Evolutionary conservation across 768 basidiomycete genomes (phyloP).

Genomic region (Auricularia sp.): DNA sequence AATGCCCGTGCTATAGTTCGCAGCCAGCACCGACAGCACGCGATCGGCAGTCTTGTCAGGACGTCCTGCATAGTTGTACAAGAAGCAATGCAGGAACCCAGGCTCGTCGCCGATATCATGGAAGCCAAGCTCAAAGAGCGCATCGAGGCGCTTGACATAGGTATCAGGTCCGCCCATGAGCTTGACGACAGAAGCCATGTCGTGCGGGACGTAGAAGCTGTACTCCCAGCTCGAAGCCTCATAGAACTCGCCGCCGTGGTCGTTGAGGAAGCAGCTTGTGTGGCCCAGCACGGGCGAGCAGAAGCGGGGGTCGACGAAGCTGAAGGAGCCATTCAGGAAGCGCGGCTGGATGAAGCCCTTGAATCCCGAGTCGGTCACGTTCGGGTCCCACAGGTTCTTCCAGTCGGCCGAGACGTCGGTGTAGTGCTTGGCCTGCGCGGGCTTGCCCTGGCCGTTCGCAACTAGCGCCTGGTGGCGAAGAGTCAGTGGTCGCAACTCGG

Average conservation of each 20-base stretch:
- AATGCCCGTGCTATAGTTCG: conserved; percentile 6
- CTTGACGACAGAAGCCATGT: conserved; percentile 10
- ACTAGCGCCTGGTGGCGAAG: conserved; percentile 3
- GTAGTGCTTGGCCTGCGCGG: conserved; percentile 4
- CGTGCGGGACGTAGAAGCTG: conserved; percentile 14
- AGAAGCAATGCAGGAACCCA: conserved; percentile 2
- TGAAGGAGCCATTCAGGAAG: conserved; percentile 8
- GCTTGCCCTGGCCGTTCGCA: conserved; percentile 10
- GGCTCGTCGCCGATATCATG: conserved; percentile 6
- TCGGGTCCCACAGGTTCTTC: conserved; percentile 12
- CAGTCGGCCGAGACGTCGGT: conserved; percentile 10
- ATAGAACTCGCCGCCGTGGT: conserved; percentile 10
- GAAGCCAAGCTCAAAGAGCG: conserved; percentile 10
- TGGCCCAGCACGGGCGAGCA: conserved; percentile 12
- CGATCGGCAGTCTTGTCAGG: conserved; percentile 14
- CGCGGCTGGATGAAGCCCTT: conserved; percentile 14
- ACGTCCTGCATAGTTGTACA: conserved; percentile 14
- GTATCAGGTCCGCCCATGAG: conserved; percentile 11
- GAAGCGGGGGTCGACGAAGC: conserved; percentile 10
- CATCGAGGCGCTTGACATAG: conserved; percentile 10
- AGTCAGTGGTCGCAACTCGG: not conserved
- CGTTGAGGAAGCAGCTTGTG: conserved; percentile 10
- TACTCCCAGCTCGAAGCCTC: conserved; percentile 12
- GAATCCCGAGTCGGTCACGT: conserved; percentile 8
- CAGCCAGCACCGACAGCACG: conserved; percentile 8